A percentile compares a stretch with the other conserved stretches of the same genome.
These are phyloP conservation scores for Endocladia muricata DNA, from an alignment of 31 red algal genomes.

Conservation along the genomic window DNA sequence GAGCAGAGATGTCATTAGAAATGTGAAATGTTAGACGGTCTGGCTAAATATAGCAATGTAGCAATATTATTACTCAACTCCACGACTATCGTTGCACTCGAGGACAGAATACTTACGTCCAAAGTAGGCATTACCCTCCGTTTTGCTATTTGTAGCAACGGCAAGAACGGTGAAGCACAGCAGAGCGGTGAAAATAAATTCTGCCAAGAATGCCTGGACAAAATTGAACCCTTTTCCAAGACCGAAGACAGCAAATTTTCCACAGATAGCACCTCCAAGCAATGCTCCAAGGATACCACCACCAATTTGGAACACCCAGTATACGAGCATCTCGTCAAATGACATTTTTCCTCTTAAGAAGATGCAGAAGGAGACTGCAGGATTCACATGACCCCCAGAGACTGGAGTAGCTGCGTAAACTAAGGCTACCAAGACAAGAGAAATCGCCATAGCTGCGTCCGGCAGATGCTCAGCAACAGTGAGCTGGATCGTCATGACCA, in stretches of 20 bases:
- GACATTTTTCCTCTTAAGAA: slow-evolving; percentile 60
- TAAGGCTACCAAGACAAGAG: slow-evolving; percentile 47
- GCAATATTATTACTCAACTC: no score
- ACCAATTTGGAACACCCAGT: slow-evolving; percentile 62
- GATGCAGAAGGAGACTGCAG: slow-evolving; percentile 58
- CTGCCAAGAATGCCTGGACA: slow-evolving; percentile 77
- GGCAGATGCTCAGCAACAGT: neutral
- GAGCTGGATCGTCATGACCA: slow-evolving; percentile 71
- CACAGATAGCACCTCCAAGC: slow-evolving; percentile 49
- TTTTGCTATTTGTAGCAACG: slow-evolving; percentile 37
- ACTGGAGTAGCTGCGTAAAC: slow-evolving; percentile 57
- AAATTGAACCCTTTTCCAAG: slow-evolving; percentile 36
- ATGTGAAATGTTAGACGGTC: no score
- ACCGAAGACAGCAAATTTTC: slow-evolving; percentile 22
- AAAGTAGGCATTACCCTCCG: slow-evolving; percentile 65
- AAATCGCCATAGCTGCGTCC: slow-evolving; percentile 47
- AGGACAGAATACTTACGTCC: slow-evolving; percentile 31
- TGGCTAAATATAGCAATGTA: no score
- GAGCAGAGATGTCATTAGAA: neutral
- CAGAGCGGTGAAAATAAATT: slow-evolving; percentile 61
- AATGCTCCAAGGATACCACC: slow-evolving; percentile 62
- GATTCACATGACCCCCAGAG: slow-evolving; percentile 73
- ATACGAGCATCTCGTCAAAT: slow-evolving; percentile 49
- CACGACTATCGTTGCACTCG: no score
- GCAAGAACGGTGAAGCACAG: slow-evolving; percentile 61